Evolutionary conservation across 495 filamentous ascomycete species (phyloP).

Genomic region (Annulohypoxylon bovei): DNA sequence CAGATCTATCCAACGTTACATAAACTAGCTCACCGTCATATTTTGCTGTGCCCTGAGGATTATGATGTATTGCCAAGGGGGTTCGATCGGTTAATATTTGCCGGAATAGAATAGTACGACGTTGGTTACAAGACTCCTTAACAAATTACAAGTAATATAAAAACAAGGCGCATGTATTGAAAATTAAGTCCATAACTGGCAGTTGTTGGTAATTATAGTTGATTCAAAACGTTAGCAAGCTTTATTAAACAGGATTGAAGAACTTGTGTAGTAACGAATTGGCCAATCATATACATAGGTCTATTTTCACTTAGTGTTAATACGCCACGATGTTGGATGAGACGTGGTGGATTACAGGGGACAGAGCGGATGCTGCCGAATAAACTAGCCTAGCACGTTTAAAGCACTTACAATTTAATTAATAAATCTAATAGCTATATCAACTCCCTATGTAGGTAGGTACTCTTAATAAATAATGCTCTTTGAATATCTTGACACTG

Average conservation of each 20-base stretch:
- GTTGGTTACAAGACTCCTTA: background rate
- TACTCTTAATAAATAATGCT: too few relatives aligned
- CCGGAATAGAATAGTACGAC: background rate
- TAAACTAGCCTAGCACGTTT: background rate
- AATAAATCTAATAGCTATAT: too few relatives aligned
- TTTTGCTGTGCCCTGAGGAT: background rate
- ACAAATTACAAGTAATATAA: background rate
- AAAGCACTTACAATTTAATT: background rate
- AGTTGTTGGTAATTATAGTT: background rate
- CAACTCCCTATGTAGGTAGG: too few relatives aligned
- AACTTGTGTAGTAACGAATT: background rate
- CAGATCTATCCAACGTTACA: background rate
- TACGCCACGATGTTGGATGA: background rate
- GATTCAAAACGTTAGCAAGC: background rate
- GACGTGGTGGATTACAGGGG: background rate
- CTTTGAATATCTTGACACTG: too few relatives aligned
- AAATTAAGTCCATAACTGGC: background rate
- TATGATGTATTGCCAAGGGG: background rate
- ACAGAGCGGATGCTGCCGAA: background rate
- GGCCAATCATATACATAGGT: background rate
- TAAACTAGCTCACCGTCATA: background rate
- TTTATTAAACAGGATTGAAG: background rate
- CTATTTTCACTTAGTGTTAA: background rate
- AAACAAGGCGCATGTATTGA: background rate
- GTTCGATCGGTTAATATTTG: background rate